Evolutionary conservation across 1,139 yeast genomes (phyloP), one percentile per base, ranked within the genome.

Genomic region (Blastobotrys raffinosifermentans): DNA sequence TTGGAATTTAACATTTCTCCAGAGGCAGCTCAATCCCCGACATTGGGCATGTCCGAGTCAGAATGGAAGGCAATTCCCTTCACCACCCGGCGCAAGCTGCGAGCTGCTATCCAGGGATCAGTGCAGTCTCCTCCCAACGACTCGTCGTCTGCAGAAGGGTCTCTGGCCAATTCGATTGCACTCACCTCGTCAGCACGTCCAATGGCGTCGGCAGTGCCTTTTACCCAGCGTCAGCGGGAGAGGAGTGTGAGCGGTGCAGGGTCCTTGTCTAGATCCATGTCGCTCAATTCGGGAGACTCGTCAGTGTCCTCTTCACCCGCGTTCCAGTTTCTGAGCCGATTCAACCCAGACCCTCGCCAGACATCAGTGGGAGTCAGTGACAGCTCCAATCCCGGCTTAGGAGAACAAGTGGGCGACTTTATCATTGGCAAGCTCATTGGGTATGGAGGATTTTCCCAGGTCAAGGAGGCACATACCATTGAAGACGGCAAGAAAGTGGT

Each of bases 381-480:
- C 9, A 11, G 30, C 11, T 14, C 35, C 8, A 32, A 29, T 15
- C 14, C 35, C 2, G 78, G 73, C 43, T 67, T 53, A 64, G 80
- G 77, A 6, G 77, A 77, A 19, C 55, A 62, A 35, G 73, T 76
- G 3, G 70, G 55, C 45, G 72, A 49, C 13, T 61, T 57, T 40
- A 52, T 54, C 19, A 48, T 63, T 16, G 95, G 94, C 0, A 77
- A 76, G 48, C 73, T 81, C n/a, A 79, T 87, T 46, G 96, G 96
- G 1, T 76, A 75, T 54, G 97, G 97, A 7, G 94, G 96, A 0
- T 87, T 93, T 82, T 94, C 95, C 3, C 74, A 82, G 22, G 82
- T 89, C n/a, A 66, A 94, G 43, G 93, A 83, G 56, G 85, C 93
- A 45, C 55, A 53, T 25, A 58, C 61, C 41, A 58, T 58, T 39